Evolutionary conservation across 164 flowering plant genomes (phyloP).

Genomic region (Kingdonia uniflora): DNA sequence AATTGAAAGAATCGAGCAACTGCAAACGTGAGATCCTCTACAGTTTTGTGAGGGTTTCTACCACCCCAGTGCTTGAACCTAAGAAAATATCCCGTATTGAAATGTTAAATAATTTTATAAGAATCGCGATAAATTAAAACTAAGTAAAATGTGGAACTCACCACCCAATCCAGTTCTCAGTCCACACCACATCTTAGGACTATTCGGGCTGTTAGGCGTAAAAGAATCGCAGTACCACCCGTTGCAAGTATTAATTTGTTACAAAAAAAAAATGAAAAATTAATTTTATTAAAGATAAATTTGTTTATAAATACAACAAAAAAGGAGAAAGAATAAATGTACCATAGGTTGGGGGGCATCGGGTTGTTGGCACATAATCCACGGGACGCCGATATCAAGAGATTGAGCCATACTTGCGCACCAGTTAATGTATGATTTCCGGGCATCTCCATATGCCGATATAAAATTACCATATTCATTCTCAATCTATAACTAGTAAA

Average conservation of each 20-base stretch:
- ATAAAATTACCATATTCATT: slow-evolving; percentile 46
- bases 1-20: background rate
- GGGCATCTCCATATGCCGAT: too few relatives aligned
- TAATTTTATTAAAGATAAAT: background rate
- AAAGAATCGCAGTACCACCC: too few relatives aligned
- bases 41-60: background rate
- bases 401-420: slow-evolving; percentile 44
- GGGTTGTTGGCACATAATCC: too few relatives aligned
- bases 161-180: too few relatives aligned
- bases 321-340: background rate
- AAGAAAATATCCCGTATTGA: background rate
- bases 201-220: background rate
- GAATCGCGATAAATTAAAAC: background rate
- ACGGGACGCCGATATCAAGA: slow-evolving; percentile 14
- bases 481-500: slow-evolving; percentile 52
- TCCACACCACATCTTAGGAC: background rate
- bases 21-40: background rate
- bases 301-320: background rate
- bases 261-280: too few relatives aligned
- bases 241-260: background rate
- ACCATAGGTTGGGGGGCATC: slow-evolving; percentile 54
- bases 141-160: background rate
- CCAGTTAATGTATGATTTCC: slow-evolving; percentile 48
- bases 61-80: background rate
- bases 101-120: background rate